These are phyloP conservation scores for Colletotrichum costaricense DNA, from an alignment of 2,329 filamentous ascomycete species.

Conservation along the genomic window DNA sequence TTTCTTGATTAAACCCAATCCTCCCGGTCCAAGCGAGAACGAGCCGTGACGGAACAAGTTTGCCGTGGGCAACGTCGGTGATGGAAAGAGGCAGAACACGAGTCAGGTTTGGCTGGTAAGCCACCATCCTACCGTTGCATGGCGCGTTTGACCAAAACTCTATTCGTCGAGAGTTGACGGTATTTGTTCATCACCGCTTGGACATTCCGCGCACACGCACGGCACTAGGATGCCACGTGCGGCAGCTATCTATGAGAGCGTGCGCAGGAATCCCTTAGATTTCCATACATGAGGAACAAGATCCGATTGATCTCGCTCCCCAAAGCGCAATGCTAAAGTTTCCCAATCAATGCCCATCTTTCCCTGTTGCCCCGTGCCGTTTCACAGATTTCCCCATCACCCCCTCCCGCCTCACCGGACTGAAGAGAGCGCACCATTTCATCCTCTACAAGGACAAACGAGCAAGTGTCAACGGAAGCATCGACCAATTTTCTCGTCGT, in stretches of 20 bases:
- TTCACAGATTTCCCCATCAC: constrained; percentile 3
- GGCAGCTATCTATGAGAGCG: neutral
- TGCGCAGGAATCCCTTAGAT: neutral
- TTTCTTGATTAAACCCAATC: neutral
- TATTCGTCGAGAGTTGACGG: constrained; percentile 3
- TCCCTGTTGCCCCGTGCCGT: neutral
- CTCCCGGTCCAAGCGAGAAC: neutral
- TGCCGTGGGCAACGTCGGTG: neutral
- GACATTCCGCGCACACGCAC: constrained; percentile 6
- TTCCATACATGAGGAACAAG: neutral
- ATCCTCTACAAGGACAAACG: neutral
- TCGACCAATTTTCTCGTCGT: neutral
- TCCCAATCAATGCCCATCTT: neutral
- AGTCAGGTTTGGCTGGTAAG: neutral
- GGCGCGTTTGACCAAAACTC: constrained; percentile 28
- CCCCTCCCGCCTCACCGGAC: neutral
- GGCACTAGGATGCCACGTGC: constrained; percentile 10
- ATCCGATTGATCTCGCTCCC: neutral
- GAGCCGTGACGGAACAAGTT: neutral
- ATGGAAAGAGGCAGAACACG: neutral
- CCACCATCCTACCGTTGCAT: constrained; percentile 19
- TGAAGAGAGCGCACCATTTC: neutral
- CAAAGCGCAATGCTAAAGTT: neutral
- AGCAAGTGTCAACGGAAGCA: neutral
- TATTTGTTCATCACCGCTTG: constrained; percentile 5